Percentiles rank a stretch among this genome's conserved stretches.
These are phyloP conservation scores for Exserohilum rostratum DNA, from an alignment of 2,329 filamentous ascomycete genomes.

Conservation along the genomic window DNA sequence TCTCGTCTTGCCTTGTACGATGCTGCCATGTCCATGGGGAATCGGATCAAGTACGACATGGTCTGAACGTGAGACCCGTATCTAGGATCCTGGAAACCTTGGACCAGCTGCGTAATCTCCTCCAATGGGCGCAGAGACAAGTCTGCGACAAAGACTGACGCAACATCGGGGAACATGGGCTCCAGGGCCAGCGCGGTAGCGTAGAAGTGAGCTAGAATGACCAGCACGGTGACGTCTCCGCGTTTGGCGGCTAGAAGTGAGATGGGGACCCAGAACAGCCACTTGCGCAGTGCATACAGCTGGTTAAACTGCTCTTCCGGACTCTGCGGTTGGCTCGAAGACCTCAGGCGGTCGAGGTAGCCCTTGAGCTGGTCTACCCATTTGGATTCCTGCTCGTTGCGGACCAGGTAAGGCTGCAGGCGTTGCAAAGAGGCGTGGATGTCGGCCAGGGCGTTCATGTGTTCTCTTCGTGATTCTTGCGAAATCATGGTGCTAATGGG, in stretches of 20 bases:
- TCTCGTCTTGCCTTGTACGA: slow-evolving; percentile 51
- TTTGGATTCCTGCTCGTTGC: slow-evolving; percentile 54
- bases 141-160: slow-evolving; percentile 74
- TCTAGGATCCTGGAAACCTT: slow-evolving; percentile 52
- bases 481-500: slow-evolving; percentile 70
- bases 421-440: slow-evolving; percentile 52
- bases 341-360: slow-evolving; percentile 54
- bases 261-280: slow-evolving; percentile 95
- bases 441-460: slow-evolving; percentile 53
- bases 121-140: slow-evolving; percentile 82
- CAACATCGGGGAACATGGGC: slow-evolving; percentile 88
- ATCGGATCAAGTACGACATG: slow-evolving; percentile 55
- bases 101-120: slow-evolving; percentile 78
- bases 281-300: slow-evolving; percentile 83
- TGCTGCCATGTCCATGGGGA: slow-evolving; percentile 51
- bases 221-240: slow-evolving; percentile 75
- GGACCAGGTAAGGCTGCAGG: slow-evolving; percentile 51
- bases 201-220: slow-evolving; percentile 91
- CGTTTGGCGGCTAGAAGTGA: slow-evolving; percentile 78
- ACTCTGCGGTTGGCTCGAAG: slow-evolving; percentile 50
- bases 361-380: slow-evolving; percentile 57
- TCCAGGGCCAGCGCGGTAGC: slow-evolving; percentile 86
- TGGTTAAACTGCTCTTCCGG: slow-evolving; percentile 88
- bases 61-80: slow-evolving; percentile 52
- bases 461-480: slow-evolving; percentile 62